Percentiles rank a stretch among this genome's conserved stretches.
phyloP scores from a whole-genome alignment of 2,329 filamentous ascomycete species.

The Penicillium hesseltinei region DNA sequence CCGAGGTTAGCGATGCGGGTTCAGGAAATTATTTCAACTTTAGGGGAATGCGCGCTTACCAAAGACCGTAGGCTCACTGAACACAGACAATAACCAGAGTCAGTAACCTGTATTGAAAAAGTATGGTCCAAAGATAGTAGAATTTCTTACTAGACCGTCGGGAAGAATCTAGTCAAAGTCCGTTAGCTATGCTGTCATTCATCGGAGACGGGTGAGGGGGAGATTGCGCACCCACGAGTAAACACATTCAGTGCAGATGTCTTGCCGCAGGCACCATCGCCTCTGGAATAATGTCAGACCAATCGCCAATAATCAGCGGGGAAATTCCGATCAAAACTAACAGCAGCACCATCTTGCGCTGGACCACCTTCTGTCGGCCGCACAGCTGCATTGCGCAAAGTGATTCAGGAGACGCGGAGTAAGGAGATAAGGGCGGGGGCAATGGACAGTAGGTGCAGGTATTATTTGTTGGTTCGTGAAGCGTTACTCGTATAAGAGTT shows the following conservation, averaged over 20 bases:
- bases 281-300: constrained; percentile 53
- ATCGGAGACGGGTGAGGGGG: constrained; percentile 4
- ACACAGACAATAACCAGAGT: constrained; percentile 15
- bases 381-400: constrained; percentile 55
- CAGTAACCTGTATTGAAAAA: constrained; percentile 16
- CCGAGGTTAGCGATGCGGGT: constrained; percentile 11
- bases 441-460: background rate
- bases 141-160: constrained; percentile 76
- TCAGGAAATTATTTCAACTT: background rate
- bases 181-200: constrained; percentile 20
- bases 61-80: constrained; percentile 88
- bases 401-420: constrained; percentile 2
- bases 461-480: constrained; percentile 5
- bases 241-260: constrained; percentile 97
- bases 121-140: background rate
- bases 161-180: constrained; percentile 70
- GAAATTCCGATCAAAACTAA: constrained; percentile 40
- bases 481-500: constrained; percentile 1
- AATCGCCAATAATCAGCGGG: background rate
- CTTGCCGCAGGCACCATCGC: constrained; percentile 95
- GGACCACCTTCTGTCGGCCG: constrained; percentile 77
- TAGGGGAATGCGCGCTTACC: constrained; percentile 42
- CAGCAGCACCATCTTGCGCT: constrained; percentile 95
- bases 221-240: constrained; percentile 74
- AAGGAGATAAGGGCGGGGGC: background rate